Base-by-base conservation (phyloP, 768 basidiomycete species). In the Tephrocybe sp. region DNA sequence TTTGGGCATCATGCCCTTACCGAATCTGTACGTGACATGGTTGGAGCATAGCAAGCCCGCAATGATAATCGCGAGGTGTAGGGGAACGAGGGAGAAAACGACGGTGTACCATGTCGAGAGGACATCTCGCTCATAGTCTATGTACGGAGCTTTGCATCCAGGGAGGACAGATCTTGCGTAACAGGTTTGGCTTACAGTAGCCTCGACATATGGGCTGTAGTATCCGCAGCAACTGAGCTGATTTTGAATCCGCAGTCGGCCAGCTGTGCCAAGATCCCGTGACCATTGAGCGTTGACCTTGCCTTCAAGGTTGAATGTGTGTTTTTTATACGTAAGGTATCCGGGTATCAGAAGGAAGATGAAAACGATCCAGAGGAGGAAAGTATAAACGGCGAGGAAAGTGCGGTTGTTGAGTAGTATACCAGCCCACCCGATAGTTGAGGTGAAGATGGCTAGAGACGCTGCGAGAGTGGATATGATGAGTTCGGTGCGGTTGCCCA, bases 1-100 rank as follows among this genome's bases (percentile, higher is more conserved):
- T 73, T 89, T 88, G 51, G 89, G 90, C 77, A 86, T 90, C 83
- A 91, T 84, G 53, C 90, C 90, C 73, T 91, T 92, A 9, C 89
- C 89, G 65, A 92, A 92, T 45, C 90, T 77, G 65, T 90, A 91
- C 18, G 89, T 92, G 64, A 93, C 83, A 58, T 92, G 90, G 68
- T 90, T 91, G 20, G 84, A 84, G 65, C 86, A 92, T 44, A 92
- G 66, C 48, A 92, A 67, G 12, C 75, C 83, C 1, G 74, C 72
- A 54, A 88, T 53, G 60, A 90, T 90, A 64, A 85, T 73, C 18
- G 61, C 62, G 41, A 93, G 66, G 52, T 91, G 89, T 11, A 82
- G 61, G 1, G 88, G 88, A 12, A 87, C 88, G 47, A 90, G 61
- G 14, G 78, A 66, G 66, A 91, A 91, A 15, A 79, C 70, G 36